phyloP scores from a whole-genome alignment of 805 yeast species.

The Starmerella roubikii region DNA sequence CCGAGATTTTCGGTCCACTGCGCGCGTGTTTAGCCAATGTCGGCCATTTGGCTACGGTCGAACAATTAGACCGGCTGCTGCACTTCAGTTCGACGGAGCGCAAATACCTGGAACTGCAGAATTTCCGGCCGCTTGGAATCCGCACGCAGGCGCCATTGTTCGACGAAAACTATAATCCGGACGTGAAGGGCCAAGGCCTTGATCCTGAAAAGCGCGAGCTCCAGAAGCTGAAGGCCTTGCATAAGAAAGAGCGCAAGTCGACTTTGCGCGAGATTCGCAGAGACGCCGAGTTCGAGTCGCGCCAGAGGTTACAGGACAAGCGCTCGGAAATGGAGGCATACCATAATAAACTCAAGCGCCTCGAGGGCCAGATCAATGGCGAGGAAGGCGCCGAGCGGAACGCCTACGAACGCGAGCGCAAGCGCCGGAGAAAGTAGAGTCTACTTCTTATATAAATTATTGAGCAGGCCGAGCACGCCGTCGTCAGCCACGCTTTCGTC shows the following conservation, averaged over 20 bases:
- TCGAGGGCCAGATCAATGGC: slow-evolving; percentile 75
- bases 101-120: slow-evolving; percentile 64
- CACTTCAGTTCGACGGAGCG: slow-evolving; percentile 39
- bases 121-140: slow-evolving; percentile 72
- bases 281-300: slow-evolving; percentile 73
- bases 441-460: slow-evolving; percentile 52
- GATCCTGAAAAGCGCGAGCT: slow-evolving; percentile 71
- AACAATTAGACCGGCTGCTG: slow-evolving; percentile 10
- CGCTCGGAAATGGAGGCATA: slow-evolving; percentile 62
- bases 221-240: slow-evolving; percentile 64
- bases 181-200: slow-evolving; percentile 78
- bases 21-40: slow-evolving; percentile 2
- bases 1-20: slow-evolving; percentile 22
- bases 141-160: slow-evolving; percentile 78
- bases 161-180: slow-evolving; percentile 93
- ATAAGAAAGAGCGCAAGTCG: slow-evolving; percentile 84
- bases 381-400: slow-evolving; percentile 94
- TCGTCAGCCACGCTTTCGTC: slow-evolving; percentile 25
- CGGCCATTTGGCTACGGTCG: slow-evolving; percentile 27
- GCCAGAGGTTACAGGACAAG: slow-evolving; percentile 71
- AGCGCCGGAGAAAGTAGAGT: slow-evolving; percentile 23
- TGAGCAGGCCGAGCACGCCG: slow-evolving; percentile 69
- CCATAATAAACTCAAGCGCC: slow-evolving; percentile 78
- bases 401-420: slow-evolving; percentile 77
- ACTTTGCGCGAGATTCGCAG: slow-evolving; percentile 81